These are phyloP conservation scores for Lentinus polychrous DNA, from an alignment of 1,284 basidiomycete genomes.

Conservation along the genomic window DNA sequence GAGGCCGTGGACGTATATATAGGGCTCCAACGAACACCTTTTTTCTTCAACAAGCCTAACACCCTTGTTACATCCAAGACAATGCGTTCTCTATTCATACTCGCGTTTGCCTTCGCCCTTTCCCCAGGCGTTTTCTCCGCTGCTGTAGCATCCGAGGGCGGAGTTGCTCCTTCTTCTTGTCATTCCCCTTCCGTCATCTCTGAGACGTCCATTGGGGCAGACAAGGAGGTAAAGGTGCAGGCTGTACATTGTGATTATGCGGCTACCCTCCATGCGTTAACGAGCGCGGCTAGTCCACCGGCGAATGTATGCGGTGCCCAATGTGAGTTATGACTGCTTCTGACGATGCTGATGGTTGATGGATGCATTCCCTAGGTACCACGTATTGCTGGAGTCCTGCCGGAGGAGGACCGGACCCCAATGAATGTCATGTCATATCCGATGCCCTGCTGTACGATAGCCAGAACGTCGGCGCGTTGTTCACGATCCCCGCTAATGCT, in stretches of 20 bases:
- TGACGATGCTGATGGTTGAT: background rate
- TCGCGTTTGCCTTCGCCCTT: background rate
- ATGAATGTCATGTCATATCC: slow-evolving; percentile 41
- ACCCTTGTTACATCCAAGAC: background rate
- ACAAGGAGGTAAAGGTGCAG: slow-evolving; percentile 3
- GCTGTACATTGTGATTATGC: slow-evolving; percentile 1
- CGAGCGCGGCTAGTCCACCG: background rate
- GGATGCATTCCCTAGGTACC: slow-evolving; percentile 21
- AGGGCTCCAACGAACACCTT: too few relatives aligned
- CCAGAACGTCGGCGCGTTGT: slow-evolving; percentile 33
- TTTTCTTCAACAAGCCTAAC: background rate
- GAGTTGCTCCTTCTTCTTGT: background rate
- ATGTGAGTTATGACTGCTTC: slow-evolving; percentile 24
- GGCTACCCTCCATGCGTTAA: background rate
- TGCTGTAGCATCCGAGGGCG: background rate
- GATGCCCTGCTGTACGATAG: slow-evolving; percentile 40
- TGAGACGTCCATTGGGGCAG: background rate
- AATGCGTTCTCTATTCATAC: background rate
- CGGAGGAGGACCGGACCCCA: slow-evolving; percentile 38
- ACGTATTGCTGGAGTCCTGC: slow-evolving; percentile 37
- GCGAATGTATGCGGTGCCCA: slow-evolving; percentile 35
- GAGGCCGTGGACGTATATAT: background rate
- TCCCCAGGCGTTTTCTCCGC: background rate
- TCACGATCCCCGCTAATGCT: slow-evolving; percentile 14
- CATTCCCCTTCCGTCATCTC: slow-evolving; percentile 3